phyloP scores from a whole-genome alignment of 805 yeast genomes.

The Blastobotrys peoriensis region DNA sequence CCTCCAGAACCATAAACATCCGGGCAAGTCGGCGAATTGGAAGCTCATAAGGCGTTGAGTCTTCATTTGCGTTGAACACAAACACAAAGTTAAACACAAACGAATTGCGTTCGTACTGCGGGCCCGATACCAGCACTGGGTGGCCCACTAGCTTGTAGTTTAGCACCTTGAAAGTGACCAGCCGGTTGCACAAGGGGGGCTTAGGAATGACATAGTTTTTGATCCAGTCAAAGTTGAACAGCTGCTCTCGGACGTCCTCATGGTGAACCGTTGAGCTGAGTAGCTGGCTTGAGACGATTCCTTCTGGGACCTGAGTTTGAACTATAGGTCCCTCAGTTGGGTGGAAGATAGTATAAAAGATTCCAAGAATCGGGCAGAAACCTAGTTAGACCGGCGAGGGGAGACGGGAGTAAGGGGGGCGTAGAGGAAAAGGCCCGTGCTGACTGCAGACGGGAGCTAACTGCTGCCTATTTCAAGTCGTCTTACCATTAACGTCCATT shows the following conservation, averaged over 20 bases:
- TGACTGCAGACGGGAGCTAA: too few relatives aligned
- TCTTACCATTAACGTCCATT: too few relatives aligned
- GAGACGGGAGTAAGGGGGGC: too few relatives aligned
- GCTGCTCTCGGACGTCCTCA: constrained; percentile 27
- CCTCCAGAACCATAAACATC: constrained; percentile 86
- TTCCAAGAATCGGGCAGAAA: constrained; percentile 64
- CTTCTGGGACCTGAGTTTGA: constrained; percentile 82
- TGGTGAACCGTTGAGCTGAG: constrained; percentile 20
- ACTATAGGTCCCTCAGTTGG: constrained; percentile 95
- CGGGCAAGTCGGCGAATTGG: constrained; percentile 78
- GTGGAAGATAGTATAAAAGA: constrained; percentile 88
- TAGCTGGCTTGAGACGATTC: constrained; percentile 40
- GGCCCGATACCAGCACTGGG: constrained; percentile 75
- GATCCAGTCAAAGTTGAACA: constrained; percentile 76
- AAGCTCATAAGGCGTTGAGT: constrained; percentile 63
- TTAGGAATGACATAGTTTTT: constrained; percentile 93
- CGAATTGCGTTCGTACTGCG: constrained; percentile 80
- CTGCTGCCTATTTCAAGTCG: too few relatives aligned
- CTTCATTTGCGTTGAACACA: constrained; percentile 78
- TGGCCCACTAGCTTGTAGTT: constrained; percentile 73
- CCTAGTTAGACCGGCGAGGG: too few relatives aligned
- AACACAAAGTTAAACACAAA: constrained; percentile 91
- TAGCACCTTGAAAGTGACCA: constrained; percentile 67
- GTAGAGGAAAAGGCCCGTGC: too few relatives aligned
- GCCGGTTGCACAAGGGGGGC: constrained; percentile 78